phyloP scores from a whole-genome alignment of 306 rosid genomes.

The Quercus variabilis region DNA sequence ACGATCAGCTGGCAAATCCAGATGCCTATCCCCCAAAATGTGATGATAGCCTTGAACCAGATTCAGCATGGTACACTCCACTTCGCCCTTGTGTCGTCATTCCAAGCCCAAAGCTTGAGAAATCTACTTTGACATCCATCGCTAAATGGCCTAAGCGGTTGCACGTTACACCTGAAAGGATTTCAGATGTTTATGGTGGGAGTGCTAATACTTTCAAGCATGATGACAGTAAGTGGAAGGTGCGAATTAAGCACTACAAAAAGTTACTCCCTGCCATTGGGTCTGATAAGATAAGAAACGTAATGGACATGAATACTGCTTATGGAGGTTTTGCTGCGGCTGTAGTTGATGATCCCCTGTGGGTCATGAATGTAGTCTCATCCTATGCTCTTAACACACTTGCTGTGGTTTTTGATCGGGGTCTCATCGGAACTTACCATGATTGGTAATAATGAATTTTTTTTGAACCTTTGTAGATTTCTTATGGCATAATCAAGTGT shows the following conservation, averaged over 20 bases:
- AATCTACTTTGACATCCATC: constrained; percentile 45
- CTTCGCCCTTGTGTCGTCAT: constrained; percentile 76
- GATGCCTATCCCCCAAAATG: constrained; percentile 83
- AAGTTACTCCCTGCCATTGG: constrained; percentile 86
- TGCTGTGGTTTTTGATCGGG: constrained; percentile 80
- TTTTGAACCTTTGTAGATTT: neutral
- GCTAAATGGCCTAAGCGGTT: constrained; percentile 84
- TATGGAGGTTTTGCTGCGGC: constrained; percentile 93
- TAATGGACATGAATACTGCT: constrained; percentile 92
- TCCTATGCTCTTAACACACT: constrained; percentile 79
- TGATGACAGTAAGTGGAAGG: constrained; percentile 82
- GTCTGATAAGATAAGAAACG: constrained; percentile 72
- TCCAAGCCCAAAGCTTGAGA: constrained; percentile 65
- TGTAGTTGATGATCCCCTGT: constrained; percentile 68
- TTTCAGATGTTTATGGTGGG: constrained; percentile 51
- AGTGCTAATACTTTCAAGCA: constrained; percentile 60
- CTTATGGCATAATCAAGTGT: neutral
- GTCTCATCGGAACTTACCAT: constrained; percentile 88
- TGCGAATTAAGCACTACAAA: constrained; percentile 74
- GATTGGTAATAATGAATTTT: constrained; percentile 62
- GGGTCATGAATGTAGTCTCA: constrained; percentile 99
- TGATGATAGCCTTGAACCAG: constrained; percentile 86
- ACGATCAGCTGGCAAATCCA: constrained; percentile 46
- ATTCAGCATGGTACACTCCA: constrained; percentile 96
- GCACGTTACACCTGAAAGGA: constrained; percentile 64